Percentiles rank a stretch among this genome's conserved stretches.
These are phyloP conservation scores for Aspergillus kassunensis DNA, from an alignment of 495 filamentous ascomycete species.

Conservation along the genomic window DNA sequence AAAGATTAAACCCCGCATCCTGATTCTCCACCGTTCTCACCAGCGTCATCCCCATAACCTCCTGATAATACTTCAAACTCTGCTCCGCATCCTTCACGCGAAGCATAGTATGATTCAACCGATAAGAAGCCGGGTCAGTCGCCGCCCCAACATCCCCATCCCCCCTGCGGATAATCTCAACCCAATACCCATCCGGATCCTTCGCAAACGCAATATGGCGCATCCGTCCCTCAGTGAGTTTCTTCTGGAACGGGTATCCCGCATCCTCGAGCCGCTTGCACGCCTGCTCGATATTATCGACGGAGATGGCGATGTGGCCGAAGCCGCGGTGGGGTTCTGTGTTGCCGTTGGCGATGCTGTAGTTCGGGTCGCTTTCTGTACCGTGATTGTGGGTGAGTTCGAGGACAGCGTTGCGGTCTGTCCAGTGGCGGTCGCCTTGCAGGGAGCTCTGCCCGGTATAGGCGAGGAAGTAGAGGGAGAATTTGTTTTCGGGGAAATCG, in stretches of 20 bases:
- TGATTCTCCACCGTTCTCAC: slow-evolving; percentile 67
- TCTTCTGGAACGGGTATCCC: slow-evolving; percentile 93
- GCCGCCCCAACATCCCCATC: slow-evolving; percentile 50
- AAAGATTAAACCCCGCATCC: slow-evolving; percentile 76
- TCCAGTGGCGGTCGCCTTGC: slow-evolving; percentile 71
- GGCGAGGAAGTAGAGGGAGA: slow-evolving; percentile 63
- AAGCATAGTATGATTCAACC: slow-evolving; percentile 76
- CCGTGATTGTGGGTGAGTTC: slow-evolving; percentile 98
- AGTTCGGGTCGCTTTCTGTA: slow-evolving; percentile 80
- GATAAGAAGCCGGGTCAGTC: slow-evolving; percentile 51
- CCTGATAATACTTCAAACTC: slow-evolving; percentile 85
- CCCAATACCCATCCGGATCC: slow-evolving; percentile 94
- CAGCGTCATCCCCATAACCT: slow-evolving; percentile 82
- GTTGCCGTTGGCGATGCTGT: slow-evolving; percentile 85
- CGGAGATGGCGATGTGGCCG: slow-evolving; percentile 82
- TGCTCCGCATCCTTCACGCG: slow-evolving; percentile 85
- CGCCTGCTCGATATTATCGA: slow-evolving; percentile 86
- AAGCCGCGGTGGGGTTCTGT: slow-evolving; percentile 81
- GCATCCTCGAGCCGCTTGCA: slow-evolving; percentile 85
- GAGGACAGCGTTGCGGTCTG: slow-evolving; percentile 82
- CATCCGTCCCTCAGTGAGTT: slow-evolving; percentile 83
- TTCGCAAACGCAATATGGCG: slow-evolving; percentile 84
- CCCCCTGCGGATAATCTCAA: slow-evolving; percentile 59
- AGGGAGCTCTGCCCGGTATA: slow-evolving; percentile 68
- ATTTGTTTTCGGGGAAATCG: slow-evolving; percentile 72